Evolutionary conservation across 2,329 filamentous ascomycete species (phyloP).

Genomic region (Cucurbitaria berberidis): DNA sequence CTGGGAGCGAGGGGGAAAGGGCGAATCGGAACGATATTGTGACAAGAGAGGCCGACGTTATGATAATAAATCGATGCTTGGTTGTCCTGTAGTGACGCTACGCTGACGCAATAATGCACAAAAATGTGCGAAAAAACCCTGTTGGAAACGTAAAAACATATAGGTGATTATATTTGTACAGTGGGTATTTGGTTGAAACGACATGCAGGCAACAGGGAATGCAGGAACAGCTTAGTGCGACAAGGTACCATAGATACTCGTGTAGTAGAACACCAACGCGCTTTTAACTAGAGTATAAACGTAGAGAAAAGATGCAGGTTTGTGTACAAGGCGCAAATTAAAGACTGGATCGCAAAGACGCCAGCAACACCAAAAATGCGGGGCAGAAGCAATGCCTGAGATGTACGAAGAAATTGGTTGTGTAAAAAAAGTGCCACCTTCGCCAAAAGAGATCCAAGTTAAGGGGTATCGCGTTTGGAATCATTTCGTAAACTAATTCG

Average conservation of each 20-base stretch:
- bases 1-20: too few species aligned
- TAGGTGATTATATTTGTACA: slow-evolving; percentile 20
- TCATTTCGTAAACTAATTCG: slow-evolving; percentile 17
- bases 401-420: slow-evolving; percentile 3
- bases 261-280: background rate
- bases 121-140: background rate
- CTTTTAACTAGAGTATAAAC: background rate
- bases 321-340: background rate
- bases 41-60: background rate
- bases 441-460: slow-evolving; percentile 14
- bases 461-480: slow-evolving; percentile 27
- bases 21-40: too few species aligned
- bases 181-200: slow-evolving; percentile 15
- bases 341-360: background rate
- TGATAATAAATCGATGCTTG: background rate
- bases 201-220: background rate
- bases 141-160: background rate
- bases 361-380: background rate
- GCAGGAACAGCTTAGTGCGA: slow-evolving; percentile 1
- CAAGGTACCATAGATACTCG: slow-evolving; percentile 6
- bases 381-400: background rate
- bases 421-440: slow-evolving; percentile 10
- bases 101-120: background rate
- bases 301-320: background rate
- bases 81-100: background rate